A percentile compares a stretch with the other conserved stretches of the same genome.
phyloP scores from a whole-genome alignment of 345 rosid species.

The sweet orange (Citrus sinensis) region DNA sequence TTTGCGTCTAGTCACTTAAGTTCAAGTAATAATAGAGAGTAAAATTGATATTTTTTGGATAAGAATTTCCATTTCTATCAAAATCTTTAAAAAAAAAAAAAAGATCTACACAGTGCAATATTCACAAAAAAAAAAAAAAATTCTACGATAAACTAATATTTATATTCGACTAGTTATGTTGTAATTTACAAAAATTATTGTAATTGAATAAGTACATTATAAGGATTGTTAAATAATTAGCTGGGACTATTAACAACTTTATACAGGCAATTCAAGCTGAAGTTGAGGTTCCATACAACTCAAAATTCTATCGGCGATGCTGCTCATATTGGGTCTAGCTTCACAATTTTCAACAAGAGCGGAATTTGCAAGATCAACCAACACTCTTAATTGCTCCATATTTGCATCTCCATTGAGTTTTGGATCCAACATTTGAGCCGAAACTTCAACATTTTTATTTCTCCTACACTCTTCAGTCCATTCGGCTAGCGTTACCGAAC shows the following conservation, averaged over 20 bases:
- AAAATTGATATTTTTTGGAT: too few relatives aligned
- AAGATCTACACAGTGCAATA: too few relatives aligned
- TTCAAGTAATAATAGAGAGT: too few relatives aligned
- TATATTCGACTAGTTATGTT: too few relatives aligned
- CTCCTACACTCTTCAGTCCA: constrained; percentile 34
- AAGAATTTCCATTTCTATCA: too few relatives aligned
- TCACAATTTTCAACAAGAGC: constrained; percentile 29
- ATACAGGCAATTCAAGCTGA: constrained; percentile 16
- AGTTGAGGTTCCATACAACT: constrained; percentile 19
- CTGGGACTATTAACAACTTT: neutral
- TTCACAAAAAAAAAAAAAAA: too few relatives aligned
- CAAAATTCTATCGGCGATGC: constrained; percentile 21
- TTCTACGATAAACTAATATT: too few relatives aligned
- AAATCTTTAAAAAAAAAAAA: too few relatives aligned
- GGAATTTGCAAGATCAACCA: constrained; percentile 29
- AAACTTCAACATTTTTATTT: constrained; percentile 11
- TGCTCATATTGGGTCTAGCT: constrained; percentile 37
- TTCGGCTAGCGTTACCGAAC: constrained; percentile 33
- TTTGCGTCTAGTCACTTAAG: too few relatives aligned
- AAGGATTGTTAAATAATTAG: neutral
- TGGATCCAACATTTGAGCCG: constrained; percentile 34
- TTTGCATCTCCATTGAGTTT: constrained; percentile 31
- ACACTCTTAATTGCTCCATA: constrained; percentile 25
- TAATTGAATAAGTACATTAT: too few relatives aligned
- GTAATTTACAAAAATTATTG: neutral